Base-by-base conservation (phyloP, 768 basidiomycete species). In the Psilocybe cyanescens region DNA sequence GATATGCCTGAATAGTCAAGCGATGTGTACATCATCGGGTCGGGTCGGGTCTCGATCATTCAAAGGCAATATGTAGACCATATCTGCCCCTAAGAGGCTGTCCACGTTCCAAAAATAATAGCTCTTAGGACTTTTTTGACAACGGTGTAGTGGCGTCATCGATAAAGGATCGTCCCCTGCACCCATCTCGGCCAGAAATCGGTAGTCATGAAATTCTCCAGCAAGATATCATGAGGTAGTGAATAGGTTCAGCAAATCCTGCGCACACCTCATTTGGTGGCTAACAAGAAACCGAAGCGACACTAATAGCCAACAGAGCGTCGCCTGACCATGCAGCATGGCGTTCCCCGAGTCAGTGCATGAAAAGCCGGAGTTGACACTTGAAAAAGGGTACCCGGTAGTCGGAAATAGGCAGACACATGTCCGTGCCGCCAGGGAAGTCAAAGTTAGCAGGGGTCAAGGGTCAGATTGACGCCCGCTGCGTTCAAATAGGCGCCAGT, bases 271-370 rank as follows among this genome's bases (percentile, higher is more conserved):
- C 54, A n/a, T 28, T 45, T 19, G 12, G 8, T 51, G 3, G 29
- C 11, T 14, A 30, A 31, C 8, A n/a, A 24, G 47, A 33, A 51
- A 53, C 4, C n/a, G 41, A 12, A 37, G 51, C 28, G 51, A 14
- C 24, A 11, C n/a, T 9, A 17, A 31, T n/a, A 33, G 14, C 16
- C 33, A n/a, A 14, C 5, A 29, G 28, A 28, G 8, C 24, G 54
- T 46, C 58, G 45, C 45, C 48, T 57, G 39, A 63, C 53, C 57
- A 30, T 47, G 17, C 37, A 51, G 24, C 51, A 55, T 53, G 56
- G 33, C 59, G 14, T 60, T 64, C 59, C 63, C 63, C 63, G 63
- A 64, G 63, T 53, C 59, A 59, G 16, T 24, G 37, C 45, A 53
- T 55, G 24, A 29, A 30, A 35, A 35, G 7, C 49, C 28, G 49